Evolutionary conservation across 495 filamentous ascomycete genomes (phyloP), one percentile per base, ranked within the genome.

Genomic region (Immersiella caudata): DNA sequence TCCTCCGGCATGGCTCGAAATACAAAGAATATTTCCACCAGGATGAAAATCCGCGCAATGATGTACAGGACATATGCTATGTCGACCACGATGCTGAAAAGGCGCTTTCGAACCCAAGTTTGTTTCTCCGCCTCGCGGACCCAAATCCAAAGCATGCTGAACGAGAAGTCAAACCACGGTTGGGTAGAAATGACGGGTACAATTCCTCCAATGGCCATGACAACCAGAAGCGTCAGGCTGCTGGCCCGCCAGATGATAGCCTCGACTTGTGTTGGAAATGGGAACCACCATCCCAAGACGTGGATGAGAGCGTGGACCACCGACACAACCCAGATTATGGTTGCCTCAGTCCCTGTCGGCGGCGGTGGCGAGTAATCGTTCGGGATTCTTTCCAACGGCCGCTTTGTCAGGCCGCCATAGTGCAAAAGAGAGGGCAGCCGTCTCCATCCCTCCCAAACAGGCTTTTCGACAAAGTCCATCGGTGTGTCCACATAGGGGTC

Each of bases 391-490:
- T 58, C 60, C 11, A 74, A 58, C 11, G 75, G 76, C 6, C 70
- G 69, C 29, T 65, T 29, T 16, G 66, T 27, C 12, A 71, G 51
- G 8, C 64, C 70, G 14, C 71, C 71, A 60, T 55, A 72, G 35
- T 70, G 70, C 6, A 60, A 57, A 8, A 69, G 52, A 14, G 49
- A 54, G 4, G 63, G 65, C 0, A 62, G 59, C 1, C 70, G 57
- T 24, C n/a, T 61, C 68, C 54, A 70, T 29, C 33, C 64, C 52
- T 57, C 70, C 61, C 61, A 72, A 21, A 69, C 35, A 0, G 64
- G 61, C 16, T 72, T 66, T 52, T 80, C 77, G 50, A 79, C 55
- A 64, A 80, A 80, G 62, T 79, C 77, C 40, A 80, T 67, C 12
- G 78, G 78, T 18, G 78, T 80, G 56, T 70, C 68, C 20, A 60